Evolutionary conservation across 2,329 filamentous ascomycete genomes (phyloP).

Genomic region (Colletotrichum tamarilloi): DNA sequence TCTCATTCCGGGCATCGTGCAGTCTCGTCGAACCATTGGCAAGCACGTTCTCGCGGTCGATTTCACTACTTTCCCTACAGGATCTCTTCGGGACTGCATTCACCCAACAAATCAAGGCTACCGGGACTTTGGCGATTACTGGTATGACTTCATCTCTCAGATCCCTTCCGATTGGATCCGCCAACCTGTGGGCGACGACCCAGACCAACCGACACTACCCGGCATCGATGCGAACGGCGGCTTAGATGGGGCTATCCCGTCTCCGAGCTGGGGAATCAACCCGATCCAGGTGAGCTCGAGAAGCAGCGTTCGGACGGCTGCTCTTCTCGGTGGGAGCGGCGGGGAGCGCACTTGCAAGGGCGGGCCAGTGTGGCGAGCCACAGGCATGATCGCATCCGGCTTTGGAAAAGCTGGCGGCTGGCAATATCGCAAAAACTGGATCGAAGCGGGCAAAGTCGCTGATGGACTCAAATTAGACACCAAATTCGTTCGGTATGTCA

Average conservation of each 20-base stretch:
- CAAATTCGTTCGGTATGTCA: slow-evolving; percentile 2
- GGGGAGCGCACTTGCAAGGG: neutral
- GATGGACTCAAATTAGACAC: slow-evolving; percentile 6
- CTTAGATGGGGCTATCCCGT: slow-evolving; percentile 27
- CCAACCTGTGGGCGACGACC: slow-evolving; percentile 20
- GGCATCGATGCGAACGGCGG: slow-evolving; percentile 22
- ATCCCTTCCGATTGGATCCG: slow-evolving; percentile 38
- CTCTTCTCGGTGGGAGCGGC: too few relatives aligned
- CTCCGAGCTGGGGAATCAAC: slow-evolving; percentile 20
- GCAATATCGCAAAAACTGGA: slow-evolving; percentile 31
- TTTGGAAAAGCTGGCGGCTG: slow-evolving; percentile 30
- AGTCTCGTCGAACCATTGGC: slow-evolving; percentile 38
- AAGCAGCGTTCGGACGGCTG: too few relatives aligned
- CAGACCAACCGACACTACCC: neutral
- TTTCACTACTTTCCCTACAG: slow-evolving; percentile 41
- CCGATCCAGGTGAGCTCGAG: neutral
- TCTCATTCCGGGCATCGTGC: slow-evolving; percentile 43
- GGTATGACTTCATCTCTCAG: slow-evolving; percentile 40
- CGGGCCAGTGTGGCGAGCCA: slow-evolving; percentile 8
- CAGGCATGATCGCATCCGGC: slow-evolving; percentile 31
- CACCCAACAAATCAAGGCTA: slow-evolving; percentile 39
- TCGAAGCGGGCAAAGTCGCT: slow-evolving; percentile 15
- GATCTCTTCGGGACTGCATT: slow-evolving; percentile 40
- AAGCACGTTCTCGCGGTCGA: slow-evolving; percentile 45
- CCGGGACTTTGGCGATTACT: slow-evolving; percentile 37